Percentiles rank a stretch among this genome's conserved stretches.
These are phyloP conservation scores for Cicer cuneatum DNA, from an alignment of 306 rosid species.

Conservation along the genomic window DNA sequence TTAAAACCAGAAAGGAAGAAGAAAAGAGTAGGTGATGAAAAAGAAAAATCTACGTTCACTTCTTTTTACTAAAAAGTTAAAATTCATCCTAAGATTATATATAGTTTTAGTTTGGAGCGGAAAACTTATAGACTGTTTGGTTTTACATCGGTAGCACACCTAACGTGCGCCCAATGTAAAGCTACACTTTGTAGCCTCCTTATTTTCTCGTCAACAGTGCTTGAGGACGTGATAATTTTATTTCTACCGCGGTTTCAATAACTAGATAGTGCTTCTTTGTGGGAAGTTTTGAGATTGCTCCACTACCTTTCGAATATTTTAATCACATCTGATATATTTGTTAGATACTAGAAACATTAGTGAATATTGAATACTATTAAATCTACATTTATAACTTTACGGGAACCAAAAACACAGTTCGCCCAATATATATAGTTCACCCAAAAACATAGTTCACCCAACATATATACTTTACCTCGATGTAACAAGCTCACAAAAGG, in stretches of 20 bases:
- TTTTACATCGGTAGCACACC: no score
- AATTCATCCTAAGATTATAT: conserved; percentile 21
- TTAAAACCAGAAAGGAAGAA: conserved; percentile 25
- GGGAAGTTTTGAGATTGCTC: conserved; percentile 21
- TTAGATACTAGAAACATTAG: conserved; percentile 14
- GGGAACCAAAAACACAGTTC: neutral
- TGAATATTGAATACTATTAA: conserved; percentile 24
- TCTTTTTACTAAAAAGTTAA: conserved; percentile 6
- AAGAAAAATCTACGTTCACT: neutral
- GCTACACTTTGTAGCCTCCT: no score
- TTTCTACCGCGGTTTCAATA: no score
- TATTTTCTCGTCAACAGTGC: no score
- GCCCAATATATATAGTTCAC: neutral
- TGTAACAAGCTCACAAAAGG: conserved; percentile 80
- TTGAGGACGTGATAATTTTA: no score
- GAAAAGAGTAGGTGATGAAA: conserved; percentile 9
- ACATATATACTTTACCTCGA: conserved; percentile 67
- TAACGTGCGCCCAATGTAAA: no score
- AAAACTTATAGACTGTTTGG: neutral
- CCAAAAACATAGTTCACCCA: neutral
- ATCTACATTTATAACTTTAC: neutral
- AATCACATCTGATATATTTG: conserved; percentile 5
- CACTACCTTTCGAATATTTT: conserved; percentile 24
- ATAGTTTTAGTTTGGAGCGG: conserved; percentile 13
- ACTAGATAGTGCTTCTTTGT: neutral